phyloP scores from a whole-genome alignment of 176 grass and related monocot genomes.

The Zizania latifolia region DNA sequence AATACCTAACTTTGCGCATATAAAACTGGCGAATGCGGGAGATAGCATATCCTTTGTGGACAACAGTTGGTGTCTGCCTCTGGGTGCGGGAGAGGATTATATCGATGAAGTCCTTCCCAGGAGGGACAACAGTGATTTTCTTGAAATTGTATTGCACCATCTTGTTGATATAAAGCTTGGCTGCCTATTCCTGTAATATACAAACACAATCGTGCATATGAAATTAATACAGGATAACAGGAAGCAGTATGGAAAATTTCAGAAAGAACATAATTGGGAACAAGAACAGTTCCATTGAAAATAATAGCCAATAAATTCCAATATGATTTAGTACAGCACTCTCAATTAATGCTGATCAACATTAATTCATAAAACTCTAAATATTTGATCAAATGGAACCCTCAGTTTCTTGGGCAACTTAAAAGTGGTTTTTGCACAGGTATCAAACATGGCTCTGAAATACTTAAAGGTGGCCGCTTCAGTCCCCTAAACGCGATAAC shows the following conservation, averaged over 20 bases:
- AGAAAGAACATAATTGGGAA: not conserved
- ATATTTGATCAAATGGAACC: not conserved
- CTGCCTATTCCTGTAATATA: not conserved
- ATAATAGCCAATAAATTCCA: not conserved
- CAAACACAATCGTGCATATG: not conserved
- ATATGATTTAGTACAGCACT: not conserved
- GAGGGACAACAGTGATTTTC: slow-evolving; percentile 63
- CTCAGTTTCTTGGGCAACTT: not conserved
- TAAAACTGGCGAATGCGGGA: slow-evolving; percentile 64
- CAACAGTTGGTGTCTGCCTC: slow-evolving; percentile 72
- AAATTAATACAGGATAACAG: not conserved
- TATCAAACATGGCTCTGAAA: not conserved
- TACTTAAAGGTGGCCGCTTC: not conserved
- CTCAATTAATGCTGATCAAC: not conserved
- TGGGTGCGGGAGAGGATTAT: slow-evolving; percentile 79
- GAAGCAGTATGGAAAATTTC: not conserved
- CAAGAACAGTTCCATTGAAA: not conserved
- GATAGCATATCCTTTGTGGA: slow-evolving; percentile 78
- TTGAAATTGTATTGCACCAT: slow-evolving; percentile 90
- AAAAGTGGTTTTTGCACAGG: not conserved
- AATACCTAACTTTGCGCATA: slow-evolving; percentile 67
- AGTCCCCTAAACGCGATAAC: not conserved
- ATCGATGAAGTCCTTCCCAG: slow-evolving; percentile 74
- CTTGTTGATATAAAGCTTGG: not conserved
- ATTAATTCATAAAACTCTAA: not conserved